Conservation (phyloP, 23 red algal genomes). For the Gracilaria domingensis region DNA sequence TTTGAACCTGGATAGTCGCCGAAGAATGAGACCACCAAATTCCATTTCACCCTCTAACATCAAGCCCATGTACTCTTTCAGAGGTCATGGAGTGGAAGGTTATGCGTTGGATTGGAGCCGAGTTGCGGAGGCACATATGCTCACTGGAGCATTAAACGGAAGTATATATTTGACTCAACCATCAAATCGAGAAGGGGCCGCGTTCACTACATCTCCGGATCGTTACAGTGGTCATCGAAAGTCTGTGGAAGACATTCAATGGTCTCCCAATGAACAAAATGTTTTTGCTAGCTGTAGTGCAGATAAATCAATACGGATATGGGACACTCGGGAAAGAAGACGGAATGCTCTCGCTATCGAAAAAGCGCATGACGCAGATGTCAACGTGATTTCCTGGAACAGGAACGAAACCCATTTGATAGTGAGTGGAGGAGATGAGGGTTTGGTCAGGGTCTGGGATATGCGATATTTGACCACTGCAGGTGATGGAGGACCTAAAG, state of each 20-base stretch:
- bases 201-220: conserved; percentile 33
- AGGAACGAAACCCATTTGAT: conserved; percentile 79
- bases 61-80: conserved; percentile 64
- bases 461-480: conserved; percentile 60
- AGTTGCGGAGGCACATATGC: conserved; percentile 52
- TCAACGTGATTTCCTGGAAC: conserved; percentile 98
- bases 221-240: conserved; percentile 56
- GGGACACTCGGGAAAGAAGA: conserved; percentile 75
- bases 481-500: background rate
- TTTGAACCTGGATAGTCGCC: conserved; percentile 37
- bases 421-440: conserved; percentile 86
- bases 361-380: conserved; percentile 82
- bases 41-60: conserved; percentile 43
- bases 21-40: conserved; percentile 43
- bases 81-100: conserved; percentile 77
- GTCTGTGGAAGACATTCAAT: conserved; percentile 89
- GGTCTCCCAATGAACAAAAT: conserved; percentile 85
- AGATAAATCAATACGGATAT: conserved; percentile 90
- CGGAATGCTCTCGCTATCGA: conserved; percentile 54
- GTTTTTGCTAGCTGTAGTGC: conserved; percentile 90
- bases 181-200: conserved; percentile 27
- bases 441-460: conserved; percentile 88
- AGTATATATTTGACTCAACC: conserved; percentile 65
- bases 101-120: conserved; percentile 89
- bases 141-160: conserved; percentile 72